These are phyloP conservation scores for Poa annua DNA, from an alignment of 176 grass and related monocot genomes.

Conservation along the genomic window DNA sequence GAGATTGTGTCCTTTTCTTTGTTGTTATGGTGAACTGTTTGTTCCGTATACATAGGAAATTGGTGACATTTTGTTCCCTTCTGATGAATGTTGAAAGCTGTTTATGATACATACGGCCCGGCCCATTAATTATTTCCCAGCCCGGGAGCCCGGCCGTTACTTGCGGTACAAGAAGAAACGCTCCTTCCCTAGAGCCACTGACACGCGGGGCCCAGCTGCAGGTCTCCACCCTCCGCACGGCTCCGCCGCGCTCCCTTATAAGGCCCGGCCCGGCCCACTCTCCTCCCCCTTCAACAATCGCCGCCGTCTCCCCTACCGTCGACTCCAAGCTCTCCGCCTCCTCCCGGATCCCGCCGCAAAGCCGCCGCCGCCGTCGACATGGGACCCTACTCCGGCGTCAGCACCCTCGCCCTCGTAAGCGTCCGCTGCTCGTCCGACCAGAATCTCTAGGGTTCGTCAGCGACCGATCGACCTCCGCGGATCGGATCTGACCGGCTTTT, in stretches of 20 bases:
- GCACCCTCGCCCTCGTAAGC: slow-evolving; percentile 80
- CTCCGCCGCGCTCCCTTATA: not conserved
- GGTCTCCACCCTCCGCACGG: not conserved
- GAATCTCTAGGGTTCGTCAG: not conserved
- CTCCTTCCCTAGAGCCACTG: not conserved
- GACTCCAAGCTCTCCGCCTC: not conserved
- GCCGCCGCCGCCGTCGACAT: slow-evolving; percentile 45
- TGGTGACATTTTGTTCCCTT: too few relatives aligned
- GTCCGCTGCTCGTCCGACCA: not conserved
- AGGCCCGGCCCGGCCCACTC: not conserved
- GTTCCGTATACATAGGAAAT: too few relatives aligned
- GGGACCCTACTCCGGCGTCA: slow-evolving; percentile 88
- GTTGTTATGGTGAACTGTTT: too few relatives aligned
- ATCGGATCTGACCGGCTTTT: too few relatives aligned
- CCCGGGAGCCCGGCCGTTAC: too few relatives aligned
- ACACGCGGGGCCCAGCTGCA: not conserved
- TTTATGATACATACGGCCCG: not conserved
- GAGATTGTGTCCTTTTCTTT: not conserved
- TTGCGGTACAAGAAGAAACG: not conserved
- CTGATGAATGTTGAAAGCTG: too few relatives aligned
- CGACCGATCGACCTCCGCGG: too few relatives aligned
- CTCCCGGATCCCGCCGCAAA: not conserved
- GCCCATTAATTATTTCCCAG: not conserved
- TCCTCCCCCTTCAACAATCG: too few relatives aligned
- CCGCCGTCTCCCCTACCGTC: not conserved